Conservation (phyloP, 2,329 filamentous ascomycete genomes). For the Stemphylium vesicarium region DNA sequence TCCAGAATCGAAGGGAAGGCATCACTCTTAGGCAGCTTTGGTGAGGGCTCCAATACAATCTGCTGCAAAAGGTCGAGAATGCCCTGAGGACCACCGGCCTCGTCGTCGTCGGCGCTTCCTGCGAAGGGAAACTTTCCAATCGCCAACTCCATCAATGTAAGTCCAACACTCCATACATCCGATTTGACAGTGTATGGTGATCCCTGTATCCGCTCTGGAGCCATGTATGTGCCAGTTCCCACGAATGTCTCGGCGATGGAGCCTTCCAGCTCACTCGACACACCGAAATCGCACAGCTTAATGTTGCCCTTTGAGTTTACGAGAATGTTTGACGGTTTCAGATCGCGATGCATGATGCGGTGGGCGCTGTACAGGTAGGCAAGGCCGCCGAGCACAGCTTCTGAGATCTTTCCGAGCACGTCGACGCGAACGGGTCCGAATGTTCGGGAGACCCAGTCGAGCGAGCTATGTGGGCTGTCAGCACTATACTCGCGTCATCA, state of each 20-base stretch:
- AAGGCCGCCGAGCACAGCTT: slow-evolving; percentile 89
- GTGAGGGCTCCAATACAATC: slow-evolving; percentile 95
- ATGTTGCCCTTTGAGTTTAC: slow-evolving; percentile 94
- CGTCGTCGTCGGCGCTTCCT: slow-evolving; percentile 76
- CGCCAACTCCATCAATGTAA: slow-evolving; percentile 94
- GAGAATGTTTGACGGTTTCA: slow-evolving; percentile 97
- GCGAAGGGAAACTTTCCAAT: slow-evolving; percentile 97
- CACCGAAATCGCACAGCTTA: slow-evolving; percentile 98
- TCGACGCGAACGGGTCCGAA: slow-evolving; percentile 96
- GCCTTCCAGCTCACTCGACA: slow-evolving; percentile 97
- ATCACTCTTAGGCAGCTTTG: slow-evolving; percentile 92
- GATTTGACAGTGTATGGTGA: slow-evolving; percentile 98
- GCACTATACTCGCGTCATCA: slow-evolving; percentile 4
- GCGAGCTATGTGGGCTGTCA: slow-evolving; percentile 65
- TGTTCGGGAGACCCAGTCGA: slow-evolving; percentile 91
- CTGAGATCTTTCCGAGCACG: slow-evolving; percentile 95
- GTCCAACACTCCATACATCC: slow-evolving; percentile 97
- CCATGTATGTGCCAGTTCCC: slow-evolving; percentile 99
- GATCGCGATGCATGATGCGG: slow-evolving; percentile 98
- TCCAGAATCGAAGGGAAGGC: slow-evolving; percentile 95
- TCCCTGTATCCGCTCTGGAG: slow-evolving; percentile 95
- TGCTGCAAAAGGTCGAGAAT: slow-evolving; percentile 96
- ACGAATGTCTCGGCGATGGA: slow-evolving; percentile 98
- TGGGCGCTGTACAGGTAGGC: slow-evolving; percentile 95
- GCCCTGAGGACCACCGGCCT: slow-evolving; percentile 78